phyloP scores from a whole-genome alignment of 441 rosid genomes.

The Jatropha multifida region DNA sequence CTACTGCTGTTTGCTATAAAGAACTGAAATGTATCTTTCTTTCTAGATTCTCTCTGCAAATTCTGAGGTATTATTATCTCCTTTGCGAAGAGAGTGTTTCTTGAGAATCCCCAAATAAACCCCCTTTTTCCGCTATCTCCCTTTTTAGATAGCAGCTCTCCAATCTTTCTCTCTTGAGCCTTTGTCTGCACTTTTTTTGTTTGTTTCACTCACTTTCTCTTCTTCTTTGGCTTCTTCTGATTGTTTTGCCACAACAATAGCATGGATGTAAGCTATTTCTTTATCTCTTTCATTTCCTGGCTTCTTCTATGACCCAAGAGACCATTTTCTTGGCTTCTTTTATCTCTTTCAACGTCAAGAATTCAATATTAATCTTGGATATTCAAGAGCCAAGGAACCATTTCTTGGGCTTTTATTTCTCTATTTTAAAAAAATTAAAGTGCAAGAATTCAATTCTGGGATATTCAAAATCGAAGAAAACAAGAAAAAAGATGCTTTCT shows the following conservation, averaged over 20 bases:
- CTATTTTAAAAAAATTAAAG: background rate
- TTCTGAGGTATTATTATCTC: constrained; percentile 21
- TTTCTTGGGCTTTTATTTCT: background rate
- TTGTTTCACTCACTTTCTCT: background rate
- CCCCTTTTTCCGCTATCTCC: background rate
- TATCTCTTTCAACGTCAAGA: too few species aligned
- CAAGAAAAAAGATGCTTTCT: background rate
- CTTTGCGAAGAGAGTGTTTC: background rate
- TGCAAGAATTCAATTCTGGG: background rate
- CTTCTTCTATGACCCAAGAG: background rate
- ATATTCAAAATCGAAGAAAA: background rate
- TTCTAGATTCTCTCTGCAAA: constrained; percentile 31
- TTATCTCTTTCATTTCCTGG: background rate
- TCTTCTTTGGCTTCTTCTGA: constrained; percentile 1
- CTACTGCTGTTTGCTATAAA: constrained; percentile 19
- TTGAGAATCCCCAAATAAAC: constrained; percentile 18
- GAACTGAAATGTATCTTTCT: constrained; percentile 28
- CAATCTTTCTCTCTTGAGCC: background rate
- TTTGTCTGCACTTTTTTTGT: background rate
- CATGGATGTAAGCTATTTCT: constrained; percentile 45
- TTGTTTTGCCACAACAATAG: background rate
- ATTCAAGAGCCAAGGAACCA: too few species aligned
- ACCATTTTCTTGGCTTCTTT: too few species aligned
- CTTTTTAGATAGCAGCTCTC: background rate
- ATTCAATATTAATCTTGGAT: too few species aligned